A percentile compares a stretch with the other conserved stretches of the same genome.
phyloP scores from a whole-genome alignment of 768 basidiomycete genomes.

The Gloeostereum incarnatum region DNA sequence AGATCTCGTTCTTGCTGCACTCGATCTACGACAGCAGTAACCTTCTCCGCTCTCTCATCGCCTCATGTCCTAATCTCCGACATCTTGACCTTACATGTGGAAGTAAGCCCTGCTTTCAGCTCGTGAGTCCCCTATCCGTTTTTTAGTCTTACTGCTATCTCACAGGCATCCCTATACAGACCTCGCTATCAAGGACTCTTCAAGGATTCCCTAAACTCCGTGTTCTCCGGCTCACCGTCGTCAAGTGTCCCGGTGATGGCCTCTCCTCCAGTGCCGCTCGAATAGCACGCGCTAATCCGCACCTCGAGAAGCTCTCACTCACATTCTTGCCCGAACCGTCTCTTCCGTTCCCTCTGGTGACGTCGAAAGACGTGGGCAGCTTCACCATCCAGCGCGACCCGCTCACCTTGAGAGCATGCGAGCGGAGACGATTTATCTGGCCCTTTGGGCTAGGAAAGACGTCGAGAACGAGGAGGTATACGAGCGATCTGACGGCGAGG shows the following conservation, averaged over 20 bases:
- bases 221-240: slow-evolving; percentile 52
- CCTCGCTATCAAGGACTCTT: slow-evolving; percentile 53
- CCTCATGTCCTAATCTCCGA: slow-evolving; percentile 54
- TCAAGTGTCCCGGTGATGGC: slow-evolving; percentile 58
- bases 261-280: slow-evolving; percentile 49
- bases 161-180: slow-evolving; percentile 24
- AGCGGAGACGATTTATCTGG: slow-evolving; percentile 37
- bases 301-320: slow-evolving; percentile 50
- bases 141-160: not conserved
- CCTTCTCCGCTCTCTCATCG: slow-evolving; percentile 55
- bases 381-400: slow-evolving; percentile 57
- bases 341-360: slow-evolving; percentile 33
- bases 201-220: slow-evolving; percentile 55
- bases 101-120: slow-evolving; percentile 62
- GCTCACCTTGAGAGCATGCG: slow-evolving; percentile 36
- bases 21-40: slow-evolving; percentile 69
- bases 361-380: slow-evolving; percentile 35
- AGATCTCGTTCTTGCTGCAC: slow-evolving; percentile 59
- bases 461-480: slow-evolving; percentile 25
- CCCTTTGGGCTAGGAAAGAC: slow-evolving; percentile 37
- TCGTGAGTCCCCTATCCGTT: slow-evolving; percentile 41
- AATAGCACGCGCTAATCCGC: slow-evolving; percentile 58
- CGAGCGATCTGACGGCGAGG: slow-evolving; percentile 26
- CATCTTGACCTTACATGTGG: slow-evolving; percentile 59
- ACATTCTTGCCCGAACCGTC: slow-evolving; percentile 51